Conservation (phyloP, 306 rosid genomes). For the Alnus rubra region DNA sequence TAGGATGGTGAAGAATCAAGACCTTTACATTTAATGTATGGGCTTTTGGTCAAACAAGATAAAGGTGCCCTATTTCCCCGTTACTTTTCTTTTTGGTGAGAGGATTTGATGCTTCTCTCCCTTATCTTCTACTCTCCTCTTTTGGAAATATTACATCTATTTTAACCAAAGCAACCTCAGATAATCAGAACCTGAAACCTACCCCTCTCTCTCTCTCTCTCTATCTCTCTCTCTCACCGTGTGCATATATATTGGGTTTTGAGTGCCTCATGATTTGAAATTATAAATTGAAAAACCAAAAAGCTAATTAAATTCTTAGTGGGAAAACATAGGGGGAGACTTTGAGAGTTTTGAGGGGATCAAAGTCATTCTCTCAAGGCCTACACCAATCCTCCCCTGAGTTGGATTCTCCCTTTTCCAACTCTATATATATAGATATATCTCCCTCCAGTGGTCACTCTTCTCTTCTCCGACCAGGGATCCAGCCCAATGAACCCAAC, state of each 20-base stretch:
- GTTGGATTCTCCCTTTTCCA: slow-evolving; percentile 17
- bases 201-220: too few relatives aligned
- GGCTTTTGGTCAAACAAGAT: slow-evolving; percentile 35
- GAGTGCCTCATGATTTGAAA: neutral
- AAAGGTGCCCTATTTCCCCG: neutral
- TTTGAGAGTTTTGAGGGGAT: slow-evolving; percentile 25
- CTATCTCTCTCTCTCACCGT: slow-evolving; percentile 8
- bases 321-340: neutral
- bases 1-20: slow-evolving; percentile 26
- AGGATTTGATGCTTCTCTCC: slow-evolving; percentile 37
- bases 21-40: slow-evolving; percentile 35
- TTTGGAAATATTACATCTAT: neutral
- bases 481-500: slow-evolving; percentile 39
- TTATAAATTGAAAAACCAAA: slow-evolving; percentile 5
- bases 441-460: slow-evolving; percentile 34
- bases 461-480: slow-evolving; percentile 26
- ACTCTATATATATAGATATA: slow-evolving; percentile 2
- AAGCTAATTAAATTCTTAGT: neutral
- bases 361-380: slow-evolving; percentile 35
- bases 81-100: slow-evolving; percentile 22
- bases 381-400: slow-evolving; percentile 12
- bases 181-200: neutral
- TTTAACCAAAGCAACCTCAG: slow-evolving; percentile 10
- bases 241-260: slow-evolving; percentile 5
- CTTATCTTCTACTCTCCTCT: neutral